These are phyloP conservation scores for Crepidotus variabilis DNA, from an alignment of 768 basidiomycete genomes.

Conservation along the genomic window DNA sequence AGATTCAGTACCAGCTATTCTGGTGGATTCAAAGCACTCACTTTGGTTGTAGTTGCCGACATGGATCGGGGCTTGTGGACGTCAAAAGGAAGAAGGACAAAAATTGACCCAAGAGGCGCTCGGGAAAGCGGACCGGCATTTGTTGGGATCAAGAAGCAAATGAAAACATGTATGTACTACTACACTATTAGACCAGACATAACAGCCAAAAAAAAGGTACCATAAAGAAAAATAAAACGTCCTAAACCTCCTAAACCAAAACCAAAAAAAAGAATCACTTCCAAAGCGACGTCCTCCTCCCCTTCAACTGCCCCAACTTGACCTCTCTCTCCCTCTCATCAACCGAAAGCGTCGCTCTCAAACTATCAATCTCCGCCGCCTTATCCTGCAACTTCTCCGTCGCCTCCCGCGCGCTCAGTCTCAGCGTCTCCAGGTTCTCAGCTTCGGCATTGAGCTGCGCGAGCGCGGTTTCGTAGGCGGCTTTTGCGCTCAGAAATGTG, in stretches of 20 bases:
- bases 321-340: constrained; percentile 68
- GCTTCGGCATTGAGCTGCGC: constrained; percentile 43
- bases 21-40: background rate
- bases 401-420: constrained; percentile 50
- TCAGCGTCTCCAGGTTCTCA: constrained; percentile 46
- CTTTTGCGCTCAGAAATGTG: constrained; percentile 56
- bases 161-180: too few species aligned
- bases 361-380: constrained; percentile 66
- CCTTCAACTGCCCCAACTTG: constrained; percentile 41
- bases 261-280: background rate
- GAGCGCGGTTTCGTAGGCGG: constrained; percentile 50
- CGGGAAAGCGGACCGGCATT: too few species aligned
- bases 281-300: constrained; percentile 4
- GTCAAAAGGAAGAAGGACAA: too few species aligned
- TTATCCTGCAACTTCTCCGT: constrained; percentile 67
- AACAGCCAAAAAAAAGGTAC: too few species aligned
- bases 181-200: too few species aligned
- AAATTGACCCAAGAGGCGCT: too few species aligned
- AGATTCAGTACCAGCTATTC: background rate
- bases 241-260: background rate
- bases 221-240: too few species aligned
- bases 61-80: too few species aligned
- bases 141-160: too few species aligned
- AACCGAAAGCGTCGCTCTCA: constrained; percentile 59
- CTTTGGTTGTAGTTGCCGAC: background rate